phyloP scores from a whole-genome alignment of 192 early-diverging fungal species.

The Diversispora epigaea region DNA sequence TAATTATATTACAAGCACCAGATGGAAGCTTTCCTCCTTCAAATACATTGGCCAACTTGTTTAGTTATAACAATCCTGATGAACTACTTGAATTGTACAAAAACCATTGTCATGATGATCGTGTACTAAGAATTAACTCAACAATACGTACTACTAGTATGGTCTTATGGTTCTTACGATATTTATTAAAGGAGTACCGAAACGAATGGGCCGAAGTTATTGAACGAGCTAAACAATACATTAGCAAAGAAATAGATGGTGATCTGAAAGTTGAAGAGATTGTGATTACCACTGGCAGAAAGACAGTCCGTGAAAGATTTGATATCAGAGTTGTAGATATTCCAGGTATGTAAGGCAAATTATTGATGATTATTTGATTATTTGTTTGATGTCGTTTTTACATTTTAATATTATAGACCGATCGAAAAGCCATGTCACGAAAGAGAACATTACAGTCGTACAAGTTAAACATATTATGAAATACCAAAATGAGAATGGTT shows the following conservation, averaged over 20 bases:
- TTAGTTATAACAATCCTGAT: neutral
- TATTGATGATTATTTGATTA: too few species aligned
- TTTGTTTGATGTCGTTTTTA: too few species aligned
- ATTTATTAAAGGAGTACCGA: conserved; percentile 8
- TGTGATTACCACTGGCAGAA: conserved; percentile 1
- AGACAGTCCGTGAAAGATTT: conserved; percentile 20
- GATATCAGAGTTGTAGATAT: neutral
- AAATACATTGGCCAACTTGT: conserved; percentile 7
- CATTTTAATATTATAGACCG: too few species aligned
- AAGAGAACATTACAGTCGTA: neutral
- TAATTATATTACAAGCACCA: conserved; percentile 21
- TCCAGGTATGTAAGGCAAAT: neutral
- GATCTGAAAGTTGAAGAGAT: conserved; percentile 25
- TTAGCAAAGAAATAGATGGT: conserved; percentile 4
- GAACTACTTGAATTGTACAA: neutral
- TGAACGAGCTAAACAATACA: conserved; percentile 29
- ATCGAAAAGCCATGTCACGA: neutral
- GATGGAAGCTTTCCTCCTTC: conserved; percentile 25
- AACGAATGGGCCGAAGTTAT: conserved; percentile 8
- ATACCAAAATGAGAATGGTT: conserved; percentile 2
- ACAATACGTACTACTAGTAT: conserved; percentile 23
- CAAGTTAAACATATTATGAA: conserved; percentile 2
- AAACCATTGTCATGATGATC: neutral
- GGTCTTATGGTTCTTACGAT: conserved; percentile 28
- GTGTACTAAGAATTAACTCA: neutral